These are phyloP conservation scores for Ministeria vibrans DNA, from an alignment of 78 protist species.

Conservation along the genomic window DNA sequence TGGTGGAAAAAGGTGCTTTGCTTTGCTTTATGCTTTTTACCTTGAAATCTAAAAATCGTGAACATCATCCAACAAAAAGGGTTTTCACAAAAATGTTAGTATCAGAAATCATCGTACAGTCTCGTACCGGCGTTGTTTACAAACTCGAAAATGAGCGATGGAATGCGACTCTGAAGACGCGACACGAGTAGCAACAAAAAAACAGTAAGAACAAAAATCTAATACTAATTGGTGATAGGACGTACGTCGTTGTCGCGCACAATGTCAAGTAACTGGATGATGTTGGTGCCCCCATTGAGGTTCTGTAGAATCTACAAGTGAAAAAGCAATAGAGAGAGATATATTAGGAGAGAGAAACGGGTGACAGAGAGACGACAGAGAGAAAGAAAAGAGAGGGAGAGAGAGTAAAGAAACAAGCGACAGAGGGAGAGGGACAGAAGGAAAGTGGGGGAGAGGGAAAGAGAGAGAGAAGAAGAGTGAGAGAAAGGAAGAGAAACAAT, in stretches of 20 bases:
- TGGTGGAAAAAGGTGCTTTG: not conserved
- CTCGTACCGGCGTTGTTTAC: slow-evolving; percentile 84
- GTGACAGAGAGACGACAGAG: too few species aligned
- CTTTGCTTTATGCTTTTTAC: too few species aligned
- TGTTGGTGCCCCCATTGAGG: slow-evolving; percentile 93
- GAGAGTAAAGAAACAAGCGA: too few species aligned
- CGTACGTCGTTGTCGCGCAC: slow-evolving; percentile 82
- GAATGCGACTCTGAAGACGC: slow-evolving; percentile 73
- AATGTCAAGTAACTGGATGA: slow-evolving; percentile 88
- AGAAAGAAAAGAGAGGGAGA: too few species aligned
- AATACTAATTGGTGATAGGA: not conserved
- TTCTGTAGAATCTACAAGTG: slow-evolving; percentile 89
- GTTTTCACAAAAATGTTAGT: not conserved
- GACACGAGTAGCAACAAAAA: not conserved
- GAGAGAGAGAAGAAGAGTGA: too few species aligned
- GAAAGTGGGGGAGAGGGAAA: too few species aligned
- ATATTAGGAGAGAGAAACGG: too few species aligned
- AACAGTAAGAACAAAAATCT: not conserved
- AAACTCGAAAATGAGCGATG: slow-evolving; percentile 86
- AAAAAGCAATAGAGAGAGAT: too few species aligned
- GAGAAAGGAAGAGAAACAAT: too few species aligned
- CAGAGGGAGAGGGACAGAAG: too few species aligned
- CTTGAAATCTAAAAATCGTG: not conserved
- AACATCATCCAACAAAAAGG: not conserved
- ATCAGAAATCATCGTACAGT: not conserved